Percentiles rank a stretch among this genome's conserved stretches.
Evolutionary conservation across 73 alveolate species (phyloP).

Genomic region (Loxodes magnus): DNA sequence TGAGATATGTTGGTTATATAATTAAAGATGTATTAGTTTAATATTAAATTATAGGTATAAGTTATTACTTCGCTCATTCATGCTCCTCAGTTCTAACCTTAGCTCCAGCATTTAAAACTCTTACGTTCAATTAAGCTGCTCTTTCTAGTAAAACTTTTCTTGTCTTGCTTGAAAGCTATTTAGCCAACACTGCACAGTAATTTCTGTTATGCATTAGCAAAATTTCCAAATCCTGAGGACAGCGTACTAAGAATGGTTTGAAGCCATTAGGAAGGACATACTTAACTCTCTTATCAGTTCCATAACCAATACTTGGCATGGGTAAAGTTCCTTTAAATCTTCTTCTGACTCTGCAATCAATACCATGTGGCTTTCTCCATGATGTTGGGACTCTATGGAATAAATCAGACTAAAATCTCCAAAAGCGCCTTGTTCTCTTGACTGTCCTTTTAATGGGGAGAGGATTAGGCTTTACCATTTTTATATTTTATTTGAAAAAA

Average conservation of each 20-base stretch:
- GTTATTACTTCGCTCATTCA: too few relatives aligned
- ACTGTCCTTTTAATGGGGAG: too few relatives aligned
- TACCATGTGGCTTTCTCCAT: slow-evolving; percentile 99
- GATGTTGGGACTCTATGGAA: slow-evolving; percentile 6
- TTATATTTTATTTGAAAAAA: too few relatives aligned
- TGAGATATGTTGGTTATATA: too few relatives aligned
- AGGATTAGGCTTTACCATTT: too few relatives aligned
- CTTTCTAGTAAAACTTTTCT: slow-evolving; percentile 83
- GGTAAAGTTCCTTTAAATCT: slow-evolving; percentile 91
- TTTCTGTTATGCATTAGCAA: slow-evolving; percentile 96
- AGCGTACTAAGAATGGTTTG: slow-evolving; percentile 83
- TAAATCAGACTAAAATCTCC: background rate
- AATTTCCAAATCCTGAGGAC: slow-evolving; percentile 85
- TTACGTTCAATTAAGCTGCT: slow-evolving; percentile 85
- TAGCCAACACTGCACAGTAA: slow-evolving; percentile 93
- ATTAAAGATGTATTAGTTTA: too few relatives aligned
- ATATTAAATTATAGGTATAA: too few relatives aligned
- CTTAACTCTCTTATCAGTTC: slow-evolving; percentile 88
- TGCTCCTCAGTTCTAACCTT: background rate
- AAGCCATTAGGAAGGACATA: slow-evolving; percentile 81
- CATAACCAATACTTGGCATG: slow-evolving; percentile 90
- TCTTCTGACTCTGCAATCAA: slow-evolving; percentile 96
- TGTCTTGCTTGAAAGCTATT: slow-evolving; percentile 76
- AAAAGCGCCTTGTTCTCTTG: too few relatives aligned
- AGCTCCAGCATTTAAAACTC: background rate